These are phyloP conservation scores for Acanthamoeba lugdunensis DNA, from an alignment of 208 protist genomes.

Conservation along the genomic window DNA sequence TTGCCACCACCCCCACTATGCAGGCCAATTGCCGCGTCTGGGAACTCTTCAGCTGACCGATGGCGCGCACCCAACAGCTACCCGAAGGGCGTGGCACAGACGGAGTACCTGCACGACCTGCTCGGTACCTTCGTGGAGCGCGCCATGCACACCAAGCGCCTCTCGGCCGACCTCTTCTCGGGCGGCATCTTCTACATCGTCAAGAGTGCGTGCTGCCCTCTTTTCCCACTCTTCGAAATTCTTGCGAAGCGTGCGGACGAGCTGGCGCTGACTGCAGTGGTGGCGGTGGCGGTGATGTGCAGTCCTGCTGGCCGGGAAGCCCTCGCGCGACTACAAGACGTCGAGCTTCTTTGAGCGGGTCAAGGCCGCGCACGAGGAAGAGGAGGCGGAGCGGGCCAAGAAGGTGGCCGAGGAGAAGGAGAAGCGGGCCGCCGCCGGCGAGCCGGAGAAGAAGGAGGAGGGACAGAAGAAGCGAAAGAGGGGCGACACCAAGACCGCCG, in stretches of 20 bases:
- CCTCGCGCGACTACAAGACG: neutral
- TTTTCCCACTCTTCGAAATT: neutral
- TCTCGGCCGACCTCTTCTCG: conserved; percentile 58
- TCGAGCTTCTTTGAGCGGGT: conserved; percentile 23
- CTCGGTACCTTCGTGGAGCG: conserved; percentile 44
- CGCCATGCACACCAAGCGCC: conserved; percentile 63
- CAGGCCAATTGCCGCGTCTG: neutral
- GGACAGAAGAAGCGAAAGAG: conserved; percentile 28
- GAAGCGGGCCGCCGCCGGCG: neutral
- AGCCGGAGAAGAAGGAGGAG: neutral
- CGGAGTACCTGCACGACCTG: conserved; percentile 54
- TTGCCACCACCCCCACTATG: neutral
- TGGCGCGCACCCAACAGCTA: neutral
- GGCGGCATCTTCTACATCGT: conserved; percentile 65
- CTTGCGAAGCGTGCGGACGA: neutral
- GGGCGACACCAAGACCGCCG: neutral
- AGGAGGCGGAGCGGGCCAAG: conserved; percentile 20
- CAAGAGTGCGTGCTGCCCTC: conserved; percentile 2
- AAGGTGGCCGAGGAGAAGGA: conserved; percentile 7
- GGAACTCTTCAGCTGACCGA: neutral
- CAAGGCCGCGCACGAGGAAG: neutral
- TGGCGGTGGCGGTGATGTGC: neutral
- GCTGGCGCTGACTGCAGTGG: neutral
- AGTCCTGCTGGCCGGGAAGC: conserved; percentile 55
- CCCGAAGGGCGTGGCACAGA: conserved; percentile 56